Base-by-base conservation (phyloP, 805 yeast genomes). In the Suhomyces kilbournensis region DNA sequence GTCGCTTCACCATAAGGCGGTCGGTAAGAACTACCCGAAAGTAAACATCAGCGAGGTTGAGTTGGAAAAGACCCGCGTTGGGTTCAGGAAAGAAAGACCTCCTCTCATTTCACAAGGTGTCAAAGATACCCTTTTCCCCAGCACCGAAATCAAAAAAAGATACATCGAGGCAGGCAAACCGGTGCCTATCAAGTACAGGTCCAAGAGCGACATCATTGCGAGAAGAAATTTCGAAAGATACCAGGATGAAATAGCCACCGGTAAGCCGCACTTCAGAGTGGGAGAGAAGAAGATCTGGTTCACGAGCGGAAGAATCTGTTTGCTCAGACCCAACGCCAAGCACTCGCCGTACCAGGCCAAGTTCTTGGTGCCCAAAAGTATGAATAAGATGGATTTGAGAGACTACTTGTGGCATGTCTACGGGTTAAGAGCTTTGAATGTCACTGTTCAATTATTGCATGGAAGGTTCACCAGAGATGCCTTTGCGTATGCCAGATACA, bases 301-400 rank as follows among this genome's bases (percentile, higher is more conserved):
- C 68, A 99, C 99, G 30, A 83, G 84, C 56, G 97, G 96, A 1
- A 78, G 93, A 56, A 77, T 93, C 38, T 82, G 88, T 48, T 75
- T 93, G 30, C 72, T 94, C 56, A 81, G 96, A 65, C 97, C 97
- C 43, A 88, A 88, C 63, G 97, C 98, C n/a, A 89, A 89, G 65
- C 96, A 90, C 71, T 88, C 97, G 0, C 99, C 99, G 46, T 92
- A 88, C 72, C 97, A 91, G 71, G 98, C 98, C 47, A 91, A 90
- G 68, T 94, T 94, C 71, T 83, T 89, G 57, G 99, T 96, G 17
- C 99, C 99, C 14, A 83, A 88, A 64, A 83, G 89, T 51, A 92
- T 94, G 79, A 94, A 94, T 76, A 93, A 92, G 69, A 77, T 94
- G 74, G 98, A 93, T 69, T 78, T 94, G 56, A 83, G 99, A 69